Evolutionary conservation across 306 rosid species (phyloP).

Genomic region (Lathyrus tuberosus): DNA sequence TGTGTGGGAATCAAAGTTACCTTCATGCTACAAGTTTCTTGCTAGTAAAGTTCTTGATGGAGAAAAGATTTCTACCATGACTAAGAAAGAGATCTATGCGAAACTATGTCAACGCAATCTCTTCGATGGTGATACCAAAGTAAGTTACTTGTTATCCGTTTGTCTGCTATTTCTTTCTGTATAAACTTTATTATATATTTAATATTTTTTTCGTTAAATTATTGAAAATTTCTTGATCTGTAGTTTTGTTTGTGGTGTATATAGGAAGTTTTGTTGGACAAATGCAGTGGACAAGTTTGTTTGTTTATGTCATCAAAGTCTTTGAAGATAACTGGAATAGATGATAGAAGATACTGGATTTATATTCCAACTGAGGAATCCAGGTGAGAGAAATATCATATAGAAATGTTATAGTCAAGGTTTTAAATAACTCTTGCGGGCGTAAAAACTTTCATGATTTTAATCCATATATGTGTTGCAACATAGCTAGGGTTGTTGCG

Average conservation of each 20-base stretch:
- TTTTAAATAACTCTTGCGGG: too few relatives aligned
- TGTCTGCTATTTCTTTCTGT: too few relatives aligned
- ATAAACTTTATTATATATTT: too few relatives aligned
- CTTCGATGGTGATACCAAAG: slow-evolving; percentile 64
- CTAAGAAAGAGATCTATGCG: slow-evolving; percentile 66
- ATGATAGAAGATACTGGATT: slow-evolving; percentile 92
- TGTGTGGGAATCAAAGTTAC: slow-evolving; percentile 78
- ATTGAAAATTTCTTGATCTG: neutral
- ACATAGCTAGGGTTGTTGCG: too few relatives aligned
- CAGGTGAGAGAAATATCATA: slow-evolving; percentile 52
- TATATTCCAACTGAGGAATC: slow-evolving; percentile 77
- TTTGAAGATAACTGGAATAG: slow-evolving; percentile 81
- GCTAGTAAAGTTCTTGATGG: slow-evolving; percentile 41
- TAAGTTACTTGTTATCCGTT: slow-evolving; percentile 24
- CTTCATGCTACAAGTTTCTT: slow-evolving; percentile 62
- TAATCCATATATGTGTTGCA: too few relatives aligned
- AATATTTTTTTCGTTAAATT: neutral
- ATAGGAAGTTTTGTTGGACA: slow-evolving; percentile 83
- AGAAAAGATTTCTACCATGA: slow-evolving; percentile 28
- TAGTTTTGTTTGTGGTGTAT: slow-evolving; percentile 19
- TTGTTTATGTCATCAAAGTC: slow-evolving; percentile 74
- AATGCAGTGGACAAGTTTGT: slow-evolving; percentile 64
- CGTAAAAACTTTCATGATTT: too few relatives aligned
- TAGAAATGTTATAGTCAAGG: neutral
- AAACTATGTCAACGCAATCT: slow-evolving; percentile 56